These are phyloP conservation scores for Phalaenopsis hybrid DNA, from an alignment of 116 monocot genomes.

Conservation along the genomic window DNA sequence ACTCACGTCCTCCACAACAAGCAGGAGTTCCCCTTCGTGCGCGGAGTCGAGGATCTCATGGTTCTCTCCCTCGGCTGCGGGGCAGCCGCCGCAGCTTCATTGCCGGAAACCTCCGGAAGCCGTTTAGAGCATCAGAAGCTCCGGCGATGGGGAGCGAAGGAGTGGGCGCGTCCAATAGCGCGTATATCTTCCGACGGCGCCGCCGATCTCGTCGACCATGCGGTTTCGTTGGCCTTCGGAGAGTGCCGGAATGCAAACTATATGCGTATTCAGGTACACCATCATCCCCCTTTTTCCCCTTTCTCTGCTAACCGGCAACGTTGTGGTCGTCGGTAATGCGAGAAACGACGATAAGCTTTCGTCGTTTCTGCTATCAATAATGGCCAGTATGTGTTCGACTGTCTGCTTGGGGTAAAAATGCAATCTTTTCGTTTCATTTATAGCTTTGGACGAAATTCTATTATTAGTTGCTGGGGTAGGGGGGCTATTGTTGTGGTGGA, in stretches of 20 bases:
- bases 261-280: constrained; percentile 49
- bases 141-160: constrained; percentile 49
- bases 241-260: constrained; percentile 49
- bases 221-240: constrained; percentile 62
- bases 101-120: background rate
- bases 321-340: background rate
- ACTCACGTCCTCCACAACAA: constrained; percentile 92
- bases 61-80: constrained; percentile 65
- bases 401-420: background rate
- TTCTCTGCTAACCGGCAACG: background rate
- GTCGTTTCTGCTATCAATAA: background rate
- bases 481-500: too few relatives aligned
- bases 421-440: too few relatives aligned
- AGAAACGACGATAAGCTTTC: background rate
- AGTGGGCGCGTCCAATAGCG: constrained; percentile 55
- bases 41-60: constrained; percentile 86
- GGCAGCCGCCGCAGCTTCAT: background rate
- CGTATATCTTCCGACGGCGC: constrained; percentile 43
- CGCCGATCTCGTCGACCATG: constrained; percentile 65
- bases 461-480: too few relatives aligned
- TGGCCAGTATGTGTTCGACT: background rate
- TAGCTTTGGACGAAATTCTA: too few relatives aligned
- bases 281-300: background rate
- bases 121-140: constrained; percentile 17
- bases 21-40: constrained; percentile 84